These are phyloP conservation scores for Neckera pumila DNA, from an alignment of 225 moss, liverwort and hornwort genomes.

Conservation along the genomic window DNA sequence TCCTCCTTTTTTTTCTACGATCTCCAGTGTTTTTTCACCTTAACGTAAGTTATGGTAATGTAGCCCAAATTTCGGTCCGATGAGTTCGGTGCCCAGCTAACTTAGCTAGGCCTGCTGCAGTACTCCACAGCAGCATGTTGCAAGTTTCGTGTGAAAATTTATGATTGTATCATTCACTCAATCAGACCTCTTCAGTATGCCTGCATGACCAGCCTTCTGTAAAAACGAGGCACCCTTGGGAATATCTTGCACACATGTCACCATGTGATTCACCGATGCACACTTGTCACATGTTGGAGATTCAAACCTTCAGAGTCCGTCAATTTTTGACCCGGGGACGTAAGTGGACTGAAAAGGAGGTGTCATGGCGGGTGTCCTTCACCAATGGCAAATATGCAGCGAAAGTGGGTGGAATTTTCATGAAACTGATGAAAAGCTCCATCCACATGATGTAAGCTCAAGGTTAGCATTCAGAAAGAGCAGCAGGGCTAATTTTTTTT, in stretches of 20 bases:
- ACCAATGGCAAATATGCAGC: neutral
- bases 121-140: neutral
- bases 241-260: neutral
- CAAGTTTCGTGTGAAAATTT: neutral
- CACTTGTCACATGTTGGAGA: neutral
- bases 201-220: neutral
- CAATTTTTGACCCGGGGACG: neutral
- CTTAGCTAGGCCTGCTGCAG: neutral
- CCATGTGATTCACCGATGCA: accelerated
- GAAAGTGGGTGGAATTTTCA: neutral
- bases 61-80: neutral
- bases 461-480: neutral
- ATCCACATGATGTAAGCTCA: neutral
- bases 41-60: accelerated
- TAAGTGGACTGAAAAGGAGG: neutral
- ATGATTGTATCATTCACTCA: neutral
- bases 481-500: no score
- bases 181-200: neutral
- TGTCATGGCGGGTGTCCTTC: neutral
- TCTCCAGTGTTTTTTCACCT: neutral
- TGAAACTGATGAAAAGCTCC: neutral
- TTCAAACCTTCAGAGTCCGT: neutral
- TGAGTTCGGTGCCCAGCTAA: neutral
- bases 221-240: neutral
- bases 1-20: no score